Percentiles rank a stretch among this genome's conserved stretches.
phyloP scores from a whole-genome alignment of 495 filamentous ascomycete species.

The Parathielavia hyrcaniae region DNA sequence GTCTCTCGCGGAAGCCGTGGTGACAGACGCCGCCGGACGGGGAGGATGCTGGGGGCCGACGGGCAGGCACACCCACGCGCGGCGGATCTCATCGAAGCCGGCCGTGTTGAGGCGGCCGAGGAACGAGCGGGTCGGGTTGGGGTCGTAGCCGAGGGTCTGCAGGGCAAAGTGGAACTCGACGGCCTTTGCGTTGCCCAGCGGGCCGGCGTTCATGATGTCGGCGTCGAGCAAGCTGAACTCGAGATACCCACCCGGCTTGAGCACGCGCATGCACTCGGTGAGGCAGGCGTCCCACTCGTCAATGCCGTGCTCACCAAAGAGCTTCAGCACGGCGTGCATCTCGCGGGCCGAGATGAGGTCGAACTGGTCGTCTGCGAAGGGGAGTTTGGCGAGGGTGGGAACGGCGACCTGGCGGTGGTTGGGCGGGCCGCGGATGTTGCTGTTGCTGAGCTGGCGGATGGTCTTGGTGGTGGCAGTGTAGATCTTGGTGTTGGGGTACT shows the following conservation, averaged over 20 bases:
- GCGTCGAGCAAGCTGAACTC: conserved; percentile 87
- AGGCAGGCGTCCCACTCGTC: conserved; percentile 90
- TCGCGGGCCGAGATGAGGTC: conserved; percentile 90
- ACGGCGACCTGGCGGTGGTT: conserved; percentile 83
- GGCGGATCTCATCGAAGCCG: conserved; percentile 72
- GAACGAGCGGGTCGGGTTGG: conserved; percentile 71
- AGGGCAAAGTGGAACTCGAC: conserved; percentile 88
- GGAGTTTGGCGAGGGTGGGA: conserved; percentile 66
- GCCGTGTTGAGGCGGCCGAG: conserved; percentile 63
- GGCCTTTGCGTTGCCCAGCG: conserved; percentile 66
- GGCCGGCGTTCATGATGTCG: conserved; percentile 76
- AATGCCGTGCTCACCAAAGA: conserved; percentile 50
- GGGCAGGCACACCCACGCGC: conserved; percentile 85
- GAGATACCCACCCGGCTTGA: conserved; percentile 88
- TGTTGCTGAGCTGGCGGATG: conserved; percentile 57
- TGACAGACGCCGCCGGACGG: conserved; percentile 26
- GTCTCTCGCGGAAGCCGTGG: conserved; percentile 16
- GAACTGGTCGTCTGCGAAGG: conserved; percentile 83
- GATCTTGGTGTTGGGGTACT: conserved; percentile 75
- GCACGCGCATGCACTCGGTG: conserved; percentile 75
- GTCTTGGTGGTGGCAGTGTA: conserved; percentile 74
- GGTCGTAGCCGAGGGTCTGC: conserved; percentile 80
- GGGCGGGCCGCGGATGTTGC: conserved; percentile 66
- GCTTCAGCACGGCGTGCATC: conserved; percentile 72
- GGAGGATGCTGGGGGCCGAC: conserved; percentile 59